These are phyloP conservation scores for Alternaria sp. DNA, from an alignment of 2,329 filamentous ascomycete genomes.

Conservation along the genomic window DNA sequence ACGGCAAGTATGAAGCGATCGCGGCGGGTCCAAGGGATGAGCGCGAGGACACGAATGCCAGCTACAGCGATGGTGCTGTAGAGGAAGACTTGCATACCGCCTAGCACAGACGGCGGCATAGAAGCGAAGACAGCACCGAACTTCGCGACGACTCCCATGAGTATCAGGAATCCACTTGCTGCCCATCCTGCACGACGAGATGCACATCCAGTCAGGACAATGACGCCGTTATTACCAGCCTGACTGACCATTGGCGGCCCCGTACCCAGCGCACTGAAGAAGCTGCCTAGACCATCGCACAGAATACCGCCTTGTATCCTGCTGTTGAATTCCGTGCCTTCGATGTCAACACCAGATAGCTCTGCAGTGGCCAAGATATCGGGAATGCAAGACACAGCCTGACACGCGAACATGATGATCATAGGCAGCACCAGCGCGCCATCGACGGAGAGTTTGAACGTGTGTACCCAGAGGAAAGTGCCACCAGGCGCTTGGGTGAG, in stretches of 20 bases:
- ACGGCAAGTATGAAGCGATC: constrained; percentile 42
- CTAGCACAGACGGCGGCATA: constrained; percentile 53
- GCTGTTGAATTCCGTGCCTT: constrained; percentile 39
- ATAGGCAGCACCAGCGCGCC: constrained; percentile 37
- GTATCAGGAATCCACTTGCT: constrained; percentile 37
- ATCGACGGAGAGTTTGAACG: constrained; percentile 41
- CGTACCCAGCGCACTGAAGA: constrained; percentile 39
- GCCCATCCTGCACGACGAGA: constrained; percentile 41
- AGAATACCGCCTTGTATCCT: constrained; percentile 40
- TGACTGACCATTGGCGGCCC: constrained; percentile 42
- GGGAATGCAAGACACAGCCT: constrained; percentile 50
- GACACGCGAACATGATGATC: constrained; percentile 43
- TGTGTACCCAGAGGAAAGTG: constrained; percentile 40
- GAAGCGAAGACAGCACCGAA: constrained; percentile 42
- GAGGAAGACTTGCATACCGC: constrained; percentile 56
- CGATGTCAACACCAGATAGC: constrained; percentile 36
- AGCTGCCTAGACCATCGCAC: constrained; percentile 39
- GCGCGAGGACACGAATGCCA: constrained; percentile 37
- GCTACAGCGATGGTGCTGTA: constrained; percentile 41
- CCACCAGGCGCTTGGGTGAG: constrained; percentile 31
- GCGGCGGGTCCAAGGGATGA: constrained; percentile 38
- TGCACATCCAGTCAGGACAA: constrained; percentile 39
- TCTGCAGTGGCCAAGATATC: constrained; percentile 43
- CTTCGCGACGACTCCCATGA: constrained; percentile 42
- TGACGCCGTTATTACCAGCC: constrained; percentile 43